Base-by-base conservation (phyloP, 1,284 basidiomycete genomes). In the Pseudozyma hubeiensis region DNA sequence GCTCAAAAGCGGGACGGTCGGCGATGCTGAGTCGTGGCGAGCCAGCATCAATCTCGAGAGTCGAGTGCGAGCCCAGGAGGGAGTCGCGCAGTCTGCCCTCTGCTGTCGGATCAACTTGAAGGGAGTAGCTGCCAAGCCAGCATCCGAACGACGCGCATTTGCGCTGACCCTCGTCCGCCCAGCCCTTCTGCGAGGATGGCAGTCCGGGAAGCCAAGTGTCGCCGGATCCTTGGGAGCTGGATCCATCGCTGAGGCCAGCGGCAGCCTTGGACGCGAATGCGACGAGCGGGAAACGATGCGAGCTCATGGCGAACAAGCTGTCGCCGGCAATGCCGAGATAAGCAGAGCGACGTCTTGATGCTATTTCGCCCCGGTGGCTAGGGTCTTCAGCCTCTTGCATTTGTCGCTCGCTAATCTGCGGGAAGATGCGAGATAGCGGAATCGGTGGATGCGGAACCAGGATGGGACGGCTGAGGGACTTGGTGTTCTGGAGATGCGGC, bases 221-320 rank as follows among this genome's bases (percentile, higher is more conserved):
- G 13, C 57, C 40, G 13, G 46, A 31, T 3, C 56, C 14, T 19
- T 52, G 46, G 10, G 64, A 66, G 53, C 34, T 48, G 43, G 49
- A 50, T 16, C 64, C 60, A 35, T 64, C 67, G 5, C 58, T 67
- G 13, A 68, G 61, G 11, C 61, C 57, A 5, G 68, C 61, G 14
- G 48, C 49, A 10, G 64, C 74, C 46, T 60, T 70, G 40, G 65
- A 69, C 7, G 69, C 64, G 53, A 81, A 70, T 13, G 69, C 74
- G 11, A 78, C 77, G 7, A 83, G 59, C 7, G 81, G 81, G 59
- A 74, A 78, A 17, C 64, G 64, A 33, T 60, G 50, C 11, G 68
- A 59, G 52, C 81, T 75, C 69, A 83, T 76, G 6, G 81, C 81
- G 41, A 73, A 83, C 10, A 83, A 60, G 35, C 70, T 74, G 49